These are phyloP conservation scores for Cutaneotrichosporon arboriforme DNA, from an alignment of 1,284 basidiomycete genomes.

Conservation along the genomic window DNA sequence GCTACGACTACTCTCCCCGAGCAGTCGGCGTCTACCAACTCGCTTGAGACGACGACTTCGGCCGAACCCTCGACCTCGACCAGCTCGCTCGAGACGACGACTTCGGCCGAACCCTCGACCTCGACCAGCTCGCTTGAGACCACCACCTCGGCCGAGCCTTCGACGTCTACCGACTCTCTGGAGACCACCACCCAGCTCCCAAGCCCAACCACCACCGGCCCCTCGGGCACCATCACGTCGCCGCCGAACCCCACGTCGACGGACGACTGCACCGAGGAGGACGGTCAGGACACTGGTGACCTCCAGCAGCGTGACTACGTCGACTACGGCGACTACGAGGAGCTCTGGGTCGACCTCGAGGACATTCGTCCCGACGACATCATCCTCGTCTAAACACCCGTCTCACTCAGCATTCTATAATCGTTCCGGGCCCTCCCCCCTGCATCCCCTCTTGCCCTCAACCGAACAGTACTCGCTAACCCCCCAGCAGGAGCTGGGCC, in stretches of 20 bases:
- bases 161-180: background rate
- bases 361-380: conserved; percentile 28
- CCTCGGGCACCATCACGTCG: background rate
- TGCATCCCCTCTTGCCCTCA: too few relatives aligned
- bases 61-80: conserved; percentile 2
- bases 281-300: conserved; percentile 1
- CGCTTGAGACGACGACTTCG: background rate
- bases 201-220: too few relatives aligned
- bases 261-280: background rate
- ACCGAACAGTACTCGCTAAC: background rate
- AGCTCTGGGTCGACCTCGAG: conserved; percentile 31
- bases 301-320: conserved; percentile 13
- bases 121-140: background rate
- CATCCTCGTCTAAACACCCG: conserved; percentile 11
- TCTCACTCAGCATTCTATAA: background rate
- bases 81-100: background rate
- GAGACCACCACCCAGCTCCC: too few relatives aligned
- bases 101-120: background rate
- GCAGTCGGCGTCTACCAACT: background rate
- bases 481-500: background rate
- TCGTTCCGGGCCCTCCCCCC: background rate
- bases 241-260: background rate
- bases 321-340: conserved; percentile 29
- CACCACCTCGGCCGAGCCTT: background rate
- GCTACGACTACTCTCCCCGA: background rate